Evolutionary conservation across 2,329 filamentous ascomycete species (phyloP), one percentile per base, ranked within the genome.

Genomic region (Phaeosphaeria sp.): DNA sequence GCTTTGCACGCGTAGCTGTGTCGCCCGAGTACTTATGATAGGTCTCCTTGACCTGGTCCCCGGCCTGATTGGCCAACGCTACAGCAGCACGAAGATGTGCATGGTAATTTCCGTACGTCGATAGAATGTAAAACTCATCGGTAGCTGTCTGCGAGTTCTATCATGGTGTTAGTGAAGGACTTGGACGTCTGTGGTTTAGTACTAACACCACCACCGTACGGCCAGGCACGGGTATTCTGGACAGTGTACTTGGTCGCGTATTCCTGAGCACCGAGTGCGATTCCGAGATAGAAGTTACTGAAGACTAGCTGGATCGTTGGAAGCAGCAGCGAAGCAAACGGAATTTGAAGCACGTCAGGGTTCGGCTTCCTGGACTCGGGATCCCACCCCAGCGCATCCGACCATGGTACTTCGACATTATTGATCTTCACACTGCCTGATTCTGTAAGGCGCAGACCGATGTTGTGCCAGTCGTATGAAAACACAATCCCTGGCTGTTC

Each of bases 251-350:
- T 80, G 0, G 82, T 73, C 0, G 85, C 86, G 44, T 81, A 82
- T 7, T 83, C 77, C 0, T 89, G 77, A 0, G 86, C 83, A 0
- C 87, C 87, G 44, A 82, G 79, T 0, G 86, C 84, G 58, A 89
- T 89, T 1, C 87, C 87, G 1, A 89, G 77, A 68, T 89, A 89
- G 67, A 89, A 87, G 70, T 89, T 89, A 67, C 80, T 81, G 73
- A 89, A 89, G n/a, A 88, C 84, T 0, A 89, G 81, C 68, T 89
- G 87, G 57, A 89, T 88, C 0, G 84, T 85, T 0, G 87, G 87
- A 0, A 89, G 79, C 6, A 89, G 77, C n/a, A 89, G 69, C 2
- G 80, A 82, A 0, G 82, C 82, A 60, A 85, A 89, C 0, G 84
- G 82, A 36, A 87, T 81, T 1, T 76, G 76, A 2, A 89, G 73